Conservation (phyloP, 1,139 yeast genomes). For the Blastobotrys arbuscula region DNA sequence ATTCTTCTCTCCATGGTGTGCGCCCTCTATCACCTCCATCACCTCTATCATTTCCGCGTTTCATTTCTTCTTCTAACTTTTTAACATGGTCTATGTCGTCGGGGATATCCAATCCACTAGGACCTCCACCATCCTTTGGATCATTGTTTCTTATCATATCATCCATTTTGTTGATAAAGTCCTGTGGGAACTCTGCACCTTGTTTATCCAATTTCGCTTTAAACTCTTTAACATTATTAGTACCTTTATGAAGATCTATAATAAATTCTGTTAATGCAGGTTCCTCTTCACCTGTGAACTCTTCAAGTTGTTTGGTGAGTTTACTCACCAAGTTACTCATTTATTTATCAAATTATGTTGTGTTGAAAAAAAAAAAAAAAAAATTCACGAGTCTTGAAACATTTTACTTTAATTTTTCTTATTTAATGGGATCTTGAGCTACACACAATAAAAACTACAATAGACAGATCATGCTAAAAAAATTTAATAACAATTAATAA, state of each 20-base stretch:
- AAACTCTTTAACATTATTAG: constrained; percentile 36
- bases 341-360: not conserved
- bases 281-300: constrained; percentile 34
- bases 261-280: constrained; percentile 55
- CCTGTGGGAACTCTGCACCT: constrained; percentile 58
- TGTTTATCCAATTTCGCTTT: constrained; percentile 43
- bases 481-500: not conserved
- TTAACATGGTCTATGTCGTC: constrained; percentile 14
- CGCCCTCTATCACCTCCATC: not conserved
- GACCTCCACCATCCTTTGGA: constrained; percentile 12
- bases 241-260: constrained; percentile 38
- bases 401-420: no score
- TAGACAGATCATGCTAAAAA: no score
- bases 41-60: not conserved
- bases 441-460: not conserved
- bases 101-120: constrained; percentile 23
- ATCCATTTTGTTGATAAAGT: constrained; percentile 38
- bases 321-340: constrained; percentile 32
- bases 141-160: constrained; percentile 26
- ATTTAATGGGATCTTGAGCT: no score
- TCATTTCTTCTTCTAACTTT: constrained; percentile 3
- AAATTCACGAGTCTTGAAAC: not conserved
- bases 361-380: not conserved
- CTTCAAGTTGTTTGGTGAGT: constrained; percentile 32
- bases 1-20: constrained; percentile 1